Conservation (phyloP, 306 rosid genomes). For the Cercis canadensis region DNA sequence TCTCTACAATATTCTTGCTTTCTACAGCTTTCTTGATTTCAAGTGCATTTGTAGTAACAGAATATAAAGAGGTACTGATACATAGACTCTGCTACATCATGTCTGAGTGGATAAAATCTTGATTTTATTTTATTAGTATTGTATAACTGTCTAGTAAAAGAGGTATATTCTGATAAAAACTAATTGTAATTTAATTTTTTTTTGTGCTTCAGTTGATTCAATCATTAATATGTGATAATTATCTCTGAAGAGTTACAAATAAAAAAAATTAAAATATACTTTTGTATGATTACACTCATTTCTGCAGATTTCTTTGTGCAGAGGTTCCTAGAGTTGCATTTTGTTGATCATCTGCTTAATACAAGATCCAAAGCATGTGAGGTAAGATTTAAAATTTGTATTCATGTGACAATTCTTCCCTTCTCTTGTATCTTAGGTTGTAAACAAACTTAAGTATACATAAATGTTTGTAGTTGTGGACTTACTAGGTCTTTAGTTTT, state of each 20-base stretch:
- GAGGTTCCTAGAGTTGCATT: constrained; percentile 32
- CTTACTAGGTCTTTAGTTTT: too few relatives aligned
- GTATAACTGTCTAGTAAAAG: not conserved
- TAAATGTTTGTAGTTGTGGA: too few relatives aligned
- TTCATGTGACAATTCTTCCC: not conserved
- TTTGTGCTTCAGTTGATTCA: too few relatives aligned
- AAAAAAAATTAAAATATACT: too few relatives aligned
- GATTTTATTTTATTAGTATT: not conserved
- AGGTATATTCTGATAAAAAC: not conserved
- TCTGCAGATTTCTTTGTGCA: constrained; percentile 5
- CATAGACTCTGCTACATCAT: not conserved
- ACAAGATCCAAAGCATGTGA: constrained; percentile 18
- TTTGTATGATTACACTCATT: not conserved
- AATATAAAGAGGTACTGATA: constrained; percentile 44
- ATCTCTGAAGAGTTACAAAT: too few relatives aligned
- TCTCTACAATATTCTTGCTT: constrained; percentile 28
- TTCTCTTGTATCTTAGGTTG: not conserved
- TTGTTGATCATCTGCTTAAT: constrained; percentile 25
- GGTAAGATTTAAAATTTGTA: constrained; percentile 27
- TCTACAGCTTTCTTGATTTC: constrained; percentile 42
- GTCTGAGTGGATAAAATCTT: not conserved
- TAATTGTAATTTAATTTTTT: not conserved
- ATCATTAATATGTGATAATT: too few relatives aligned
- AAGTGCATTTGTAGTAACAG: constrained; percentile 35
- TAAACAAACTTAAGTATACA: too few relatives aligned